Evolutionary conservation across 306 rosid genomes (phyloP).

Genomic region (Quercus agrifolia): DNA sequence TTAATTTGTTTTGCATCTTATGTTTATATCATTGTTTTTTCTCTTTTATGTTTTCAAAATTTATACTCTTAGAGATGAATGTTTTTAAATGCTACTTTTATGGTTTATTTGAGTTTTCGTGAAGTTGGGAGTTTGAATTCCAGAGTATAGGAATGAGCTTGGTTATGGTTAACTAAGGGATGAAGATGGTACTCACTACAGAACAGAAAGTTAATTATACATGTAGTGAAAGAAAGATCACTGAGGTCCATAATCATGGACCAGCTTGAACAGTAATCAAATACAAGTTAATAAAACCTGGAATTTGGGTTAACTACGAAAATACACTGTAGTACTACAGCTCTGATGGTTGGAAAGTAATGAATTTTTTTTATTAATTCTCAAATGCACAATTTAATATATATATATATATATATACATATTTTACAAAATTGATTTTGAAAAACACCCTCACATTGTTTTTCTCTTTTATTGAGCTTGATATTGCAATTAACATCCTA

Average conservation of each 20-base stretch:
- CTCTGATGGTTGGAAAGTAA: not conserved
- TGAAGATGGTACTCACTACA: not conserved
- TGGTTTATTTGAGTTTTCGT: not conserved
- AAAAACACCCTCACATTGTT: not conserved
- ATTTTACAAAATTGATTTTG: not conserved
- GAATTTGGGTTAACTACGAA: not conserved
- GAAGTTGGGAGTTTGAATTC: not conserved
- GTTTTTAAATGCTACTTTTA: not conserved
- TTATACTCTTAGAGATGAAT: not conserved
- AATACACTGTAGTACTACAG: not conserved
- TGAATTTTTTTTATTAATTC: not conserved
- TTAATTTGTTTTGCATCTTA: not conserved
- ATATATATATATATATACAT: no score
- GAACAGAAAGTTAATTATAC: not conserved
- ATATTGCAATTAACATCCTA: slow-evolving; percentile 1
- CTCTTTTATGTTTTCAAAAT: not conserved
- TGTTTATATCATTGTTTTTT: not conserved
- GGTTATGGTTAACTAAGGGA: not conserved
- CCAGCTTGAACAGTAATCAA: not conserved
- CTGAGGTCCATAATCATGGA: not conserved
- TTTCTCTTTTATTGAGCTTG: slow-evolving; percentile 10
- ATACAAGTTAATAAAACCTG: not conserved
- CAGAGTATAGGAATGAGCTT: not conserved
- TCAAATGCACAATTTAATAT: not conserved
- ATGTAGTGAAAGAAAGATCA: not conserved